phyloP scores from a whole-genome alignment of 2,329 filamentous ascomycete species.

The Reticulascus tulasneorum region DNA sequence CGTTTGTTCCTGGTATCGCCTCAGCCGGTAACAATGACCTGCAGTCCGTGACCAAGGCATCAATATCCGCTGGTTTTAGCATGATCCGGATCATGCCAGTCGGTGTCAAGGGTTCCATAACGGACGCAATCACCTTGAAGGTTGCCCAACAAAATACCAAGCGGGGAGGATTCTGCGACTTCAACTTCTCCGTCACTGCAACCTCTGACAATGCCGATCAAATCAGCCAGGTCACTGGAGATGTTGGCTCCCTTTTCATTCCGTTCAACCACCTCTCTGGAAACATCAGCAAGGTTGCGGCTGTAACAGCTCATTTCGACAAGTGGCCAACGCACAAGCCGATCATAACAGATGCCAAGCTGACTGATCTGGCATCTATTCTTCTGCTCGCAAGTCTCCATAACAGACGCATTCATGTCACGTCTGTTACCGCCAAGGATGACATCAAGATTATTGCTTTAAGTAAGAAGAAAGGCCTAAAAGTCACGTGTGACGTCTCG shows the following conservation, averaged over 20 bases:
- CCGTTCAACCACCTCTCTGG: constrained; percentile 78
- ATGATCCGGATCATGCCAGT: constrained; percentile 79
- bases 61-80: constrained; percentile 70
- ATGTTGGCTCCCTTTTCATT: constrained; percentile 78
- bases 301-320: constrained; percentile 74
- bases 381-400: constrained; percentile 74
- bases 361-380: constrained; percentile 76
- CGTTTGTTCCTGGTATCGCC: constrained; percentile 72
- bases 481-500: constrained; percentile 79
- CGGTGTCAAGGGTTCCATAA: constrained; percentile 68
- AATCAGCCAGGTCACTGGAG: constrained; percentile 66
- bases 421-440: constrained; percentile 75
- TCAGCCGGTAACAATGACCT: constrained; percentile 63
- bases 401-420: constrained; percentile 74
- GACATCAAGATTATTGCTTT: constrained; percentile 74
- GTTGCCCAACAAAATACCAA: constrained; percentile 68
- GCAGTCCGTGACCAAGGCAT: constrained; percentile 66
- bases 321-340: constrained; percentile 75
- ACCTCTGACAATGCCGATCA: constrained; percentile 71
- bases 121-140: constrained; percentile 67
- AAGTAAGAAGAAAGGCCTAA: constrained; percentile 76
- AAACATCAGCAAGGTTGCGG: constrained; percentile 79
- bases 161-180: constrained; percentile 67
- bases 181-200: constrained; percentile 73
- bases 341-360: constrained; percentile 77